Base-by-base conservation (phyloP, 2,329 filamentous ascomycete genomes). In the Beauveria sp. region DNA sequence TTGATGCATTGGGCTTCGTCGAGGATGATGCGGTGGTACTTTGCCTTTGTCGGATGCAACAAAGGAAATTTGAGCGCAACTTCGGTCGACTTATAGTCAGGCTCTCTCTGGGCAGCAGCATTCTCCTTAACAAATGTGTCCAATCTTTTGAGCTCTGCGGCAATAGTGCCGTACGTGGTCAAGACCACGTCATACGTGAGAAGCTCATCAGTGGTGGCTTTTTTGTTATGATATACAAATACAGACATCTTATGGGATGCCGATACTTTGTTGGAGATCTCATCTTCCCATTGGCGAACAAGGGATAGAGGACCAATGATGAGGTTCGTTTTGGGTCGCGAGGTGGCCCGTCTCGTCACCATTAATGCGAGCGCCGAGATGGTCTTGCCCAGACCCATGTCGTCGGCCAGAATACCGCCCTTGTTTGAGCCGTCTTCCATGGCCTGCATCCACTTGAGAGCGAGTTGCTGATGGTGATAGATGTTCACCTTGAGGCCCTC, bases 311-410 rank as follows among this genome's bases (percentile, higher is more conserved):
- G 91, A 0, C 88, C 90, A 53, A 96, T 80, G 53, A 96, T 91
- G 26, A 96, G 76, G n/a, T 87, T 94, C 0, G 91, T 92, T 77
- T 75, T 75, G 20, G 71, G 70, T 37, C 70, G 67, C 16, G 64
- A 79, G 0, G 76, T 72, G 0, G 89, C 84, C n/a, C 81, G 86
- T 6, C 86, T 81, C 6, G 84, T 82, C 14, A 91, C 78, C 66
- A 96, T 89, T 48, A 96, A 80, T 4, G 92, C 84, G 24, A 97
- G 78, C 5, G 90, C 87, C 63, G 93, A 91, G 26, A 96, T 87
- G 0, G 92, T 96, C 75, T 96, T 96, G 20, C 92, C 92, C 10
- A 96, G 75, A 3, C 92, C 92, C 92, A 96, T 97, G 68, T 96
- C 92, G 71, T 97, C 92, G 2, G 91, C 91, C 18, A 96, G 79